Conservation (phyloP, 176 grass and related monocot species). For the Zea mays region Zm-B73-REFERENCE-NAM-5.0 NC_050100.1:11846501-11847000, state of each 20-base stretch:
- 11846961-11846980: slow-evolving; percentile 86
- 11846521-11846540: no score
- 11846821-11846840: slow-evolving; percentile 3
- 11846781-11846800: slow-evolving; percentile 51
- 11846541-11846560: no score
- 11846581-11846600: no score
- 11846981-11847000: slow-evolving; percentile 88
- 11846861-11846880: slow-evolving; percentile 41
- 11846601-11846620: no score
- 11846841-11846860: slow-evolving; percentile 42
- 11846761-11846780: slow-evolving; percentile 24
- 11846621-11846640: no score
- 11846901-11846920: slow-evolving; percentile 24
- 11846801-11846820: slow-evolving; percentile 27
- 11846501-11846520: no score
- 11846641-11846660: no score
- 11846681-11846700: slow-evolving; percentile 5
- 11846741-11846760: slow-evolving; percentile 7
- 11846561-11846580: no score
- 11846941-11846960: slow-evolving; percentile 94
- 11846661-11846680: background rate
- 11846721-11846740: slow-evolving; percentile 31
- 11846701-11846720: slow-evolving; percentile 32
- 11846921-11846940: slow-evolving; percentile 68
- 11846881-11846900: slow-evolving; percentile 56